Evolutionary conservation across 2,329 filamentous ascomycete genomes (phyloP).

Genomic region (Fusarium ambrosium): DNA sequence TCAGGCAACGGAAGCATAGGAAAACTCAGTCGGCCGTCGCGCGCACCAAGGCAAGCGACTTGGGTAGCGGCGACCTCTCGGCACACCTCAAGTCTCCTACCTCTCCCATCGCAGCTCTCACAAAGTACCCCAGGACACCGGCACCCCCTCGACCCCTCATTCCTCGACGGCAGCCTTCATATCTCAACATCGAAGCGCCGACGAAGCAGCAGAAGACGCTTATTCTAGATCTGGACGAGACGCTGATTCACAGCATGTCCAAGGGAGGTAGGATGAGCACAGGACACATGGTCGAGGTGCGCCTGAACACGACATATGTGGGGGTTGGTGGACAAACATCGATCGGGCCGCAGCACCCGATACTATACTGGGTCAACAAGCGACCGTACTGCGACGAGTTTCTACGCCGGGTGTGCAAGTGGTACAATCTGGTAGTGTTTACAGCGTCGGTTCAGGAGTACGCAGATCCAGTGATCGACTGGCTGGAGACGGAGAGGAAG

Average conservation of each 20-base stretch:
- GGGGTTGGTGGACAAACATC: slow-evolving; percentile 76
- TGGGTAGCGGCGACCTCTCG: slow-evolving; percentile 67
- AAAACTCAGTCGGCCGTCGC: slow-evolving; percentile 67
- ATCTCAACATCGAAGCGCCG: slow-evolving; percentile 73
- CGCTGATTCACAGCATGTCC: slow-evolving; percentile 96
- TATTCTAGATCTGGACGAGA: slow-evolving; percentile 96
- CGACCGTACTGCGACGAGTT: slow-evolving; percentile 98
- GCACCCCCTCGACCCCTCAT: slow-evolving; percentile 91
- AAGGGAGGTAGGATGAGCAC: slow-evolving; percentile 96
- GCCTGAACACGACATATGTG: slow-evolving; percentile 80
- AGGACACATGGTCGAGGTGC: slow-evolving; percentile 99
- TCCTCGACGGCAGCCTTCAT: slow-evolving; percentile 89
- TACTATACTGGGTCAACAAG: slow-evolving; percentile 99
- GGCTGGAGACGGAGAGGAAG: slow-evolving; percentile 96
- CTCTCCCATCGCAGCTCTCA: slow-evolving; percentile 82
- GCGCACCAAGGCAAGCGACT: slow-evolving; percentile 57
- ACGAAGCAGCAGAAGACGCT: slow-evolving; percentile 86
- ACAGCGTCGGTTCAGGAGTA: slow-evolving; percentile 99
- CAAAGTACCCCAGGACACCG: slow-evolving; percentile 90
- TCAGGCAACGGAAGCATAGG: slow-evolving; percentile 79
- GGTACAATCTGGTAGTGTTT: slow-evolving; percentile 98
- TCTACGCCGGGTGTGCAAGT: slow-evolving; percentile 90
- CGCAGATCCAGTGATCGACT: slow-evolving; percentile 98
- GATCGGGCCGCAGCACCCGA: slow-evolving; percentile 84
- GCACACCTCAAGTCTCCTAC: slow-evolving; percentile 94